These are phyloP conservation scores for Nannochloropsis oceanica DNA, from an alignment of 108 stramenopile genomes.

Conservation along the genomic window DNA sequence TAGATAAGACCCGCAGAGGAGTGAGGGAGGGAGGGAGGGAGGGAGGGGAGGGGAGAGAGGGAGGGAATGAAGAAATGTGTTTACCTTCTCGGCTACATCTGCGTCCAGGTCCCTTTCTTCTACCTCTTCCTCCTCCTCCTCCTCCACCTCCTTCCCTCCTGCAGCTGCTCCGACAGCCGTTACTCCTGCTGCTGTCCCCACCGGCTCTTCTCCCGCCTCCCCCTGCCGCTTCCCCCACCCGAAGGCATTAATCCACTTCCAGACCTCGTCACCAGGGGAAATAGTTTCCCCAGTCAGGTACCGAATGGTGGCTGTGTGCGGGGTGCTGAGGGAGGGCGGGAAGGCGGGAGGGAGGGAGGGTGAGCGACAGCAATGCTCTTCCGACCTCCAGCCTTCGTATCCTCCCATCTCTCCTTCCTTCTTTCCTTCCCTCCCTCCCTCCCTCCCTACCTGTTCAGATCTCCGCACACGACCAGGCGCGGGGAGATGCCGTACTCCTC, in stretches of 20 bases:
- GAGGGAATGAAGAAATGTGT: not conserved
- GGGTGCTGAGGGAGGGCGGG: not conserved
- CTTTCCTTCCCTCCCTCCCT: not conserved
- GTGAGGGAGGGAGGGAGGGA: not conserved
- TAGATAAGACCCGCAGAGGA: too few species aligned
- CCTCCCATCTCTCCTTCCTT: not conserved
- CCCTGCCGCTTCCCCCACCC: slow-evolving; percentile 1
- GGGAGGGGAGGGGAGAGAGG: not conserved
- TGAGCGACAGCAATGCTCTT: not conserved
- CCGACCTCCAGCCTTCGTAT: too few species aligned
- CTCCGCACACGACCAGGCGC: slow-evolving; percentile 9
- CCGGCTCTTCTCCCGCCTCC: not conserved
- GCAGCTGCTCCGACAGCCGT: not conserved
- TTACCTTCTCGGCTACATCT: not conserved
- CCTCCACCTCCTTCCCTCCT: not conserved
- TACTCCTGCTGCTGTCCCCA: not conserved
- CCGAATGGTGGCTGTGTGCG: not conserved
- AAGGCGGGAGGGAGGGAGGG: not conserved
- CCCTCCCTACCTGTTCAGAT: slow-evolving; percentile 23
- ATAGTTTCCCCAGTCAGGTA: slow-evolving; percentile 13
- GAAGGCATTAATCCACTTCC: slow-evolving; percentile 3
- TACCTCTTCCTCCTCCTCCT: not conserved
- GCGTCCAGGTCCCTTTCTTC: too few species aligned
- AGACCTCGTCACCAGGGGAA: slow-evolving; percentile 2
- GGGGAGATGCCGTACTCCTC: not conserved